phyloP scores from a whole-genome alignment of 176 grass and related monocot species.

The bread wheat (Triticum aestivum) region DNA sequence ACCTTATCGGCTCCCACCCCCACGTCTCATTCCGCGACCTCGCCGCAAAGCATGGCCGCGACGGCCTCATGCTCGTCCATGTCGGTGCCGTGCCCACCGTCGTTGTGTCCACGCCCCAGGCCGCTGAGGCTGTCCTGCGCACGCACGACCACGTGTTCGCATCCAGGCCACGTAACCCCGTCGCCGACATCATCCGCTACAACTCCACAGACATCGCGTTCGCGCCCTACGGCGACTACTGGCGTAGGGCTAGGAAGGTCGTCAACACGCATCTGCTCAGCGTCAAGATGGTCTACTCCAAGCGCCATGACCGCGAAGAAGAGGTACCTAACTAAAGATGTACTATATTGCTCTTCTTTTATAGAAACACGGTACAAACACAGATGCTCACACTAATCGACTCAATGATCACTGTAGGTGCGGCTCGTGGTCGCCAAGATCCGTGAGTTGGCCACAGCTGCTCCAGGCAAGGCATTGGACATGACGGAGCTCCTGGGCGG shows the following conservation, averaged over 20 bases:
- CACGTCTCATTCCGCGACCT: conserved; percentile 27
- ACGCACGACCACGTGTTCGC: conserved; percentile 47
- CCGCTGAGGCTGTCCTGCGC: conserved; percentile 36
- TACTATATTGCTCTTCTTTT: no score
- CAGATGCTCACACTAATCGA: no score
- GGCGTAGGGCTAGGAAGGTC: conserved; percentile 35
- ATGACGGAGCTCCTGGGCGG: conserved; percentile 28
- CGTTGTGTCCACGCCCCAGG: conserved; percentile 23
- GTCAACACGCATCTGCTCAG: conserved; percentile 33
- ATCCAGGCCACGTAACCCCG: conserved; percentile 28
- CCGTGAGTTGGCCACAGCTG: neutral
- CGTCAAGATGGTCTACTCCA: neutral
- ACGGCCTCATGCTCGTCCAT: conserved; percentile 34
- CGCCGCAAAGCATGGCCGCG: conserved; percentile 10
- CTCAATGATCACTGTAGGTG: neutral
- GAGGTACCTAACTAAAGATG: neutral
- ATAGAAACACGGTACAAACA: no score
- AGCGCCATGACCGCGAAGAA: neutral
- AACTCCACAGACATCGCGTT: conserved; percentile 33
- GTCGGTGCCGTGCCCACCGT: conserved; percentile 36
- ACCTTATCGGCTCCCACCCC: conserved; percentile 12
- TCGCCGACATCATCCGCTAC: conserved; percentile 28
- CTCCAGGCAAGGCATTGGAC: conserved; percentile 15
- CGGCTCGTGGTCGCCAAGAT: conserved; percentile 1
- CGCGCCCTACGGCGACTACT: conserved; percentile 35